Percentiles rank a stretch among this genome's conserved stretches.
These are phyloP conservation scores for Phaeosphaeriaceae sp. DNA, from an alignment of 2,329 filamentous ascomycete species.

Conservation along the genomic window DNA sequence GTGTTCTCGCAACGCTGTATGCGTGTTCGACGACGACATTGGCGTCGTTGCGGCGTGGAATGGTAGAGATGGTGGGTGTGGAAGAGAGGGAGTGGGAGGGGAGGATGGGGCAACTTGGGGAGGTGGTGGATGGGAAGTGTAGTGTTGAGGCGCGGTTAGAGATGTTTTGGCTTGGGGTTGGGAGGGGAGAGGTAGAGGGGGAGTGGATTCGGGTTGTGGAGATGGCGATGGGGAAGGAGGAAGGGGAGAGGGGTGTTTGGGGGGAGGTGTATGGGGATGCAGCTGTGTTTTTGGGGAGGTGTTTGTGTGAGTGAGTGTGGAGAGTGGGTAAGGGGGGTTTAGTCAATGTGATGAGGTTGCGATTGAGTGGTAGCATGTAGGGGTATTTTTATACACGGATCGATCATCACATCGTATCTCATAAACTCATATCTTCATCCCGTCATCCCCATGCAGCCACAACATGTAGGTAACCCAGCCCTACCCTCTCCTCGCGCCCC, in stretches of 20 bases:
- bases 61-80: constrained; percentile 21
- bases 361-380: background rate
- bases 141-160: constrained; percentile 25
- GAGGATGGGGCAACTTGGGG: constrained; percentile 11
- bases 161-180: constrained; percentile 21
- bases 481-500: constrained; percentile 19
- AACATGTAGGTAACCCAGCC: background rate
- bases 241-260: constrained; percentile 14
- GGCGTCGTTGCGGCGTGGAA: constrained; percentile 16
- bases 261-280: constrained; percentile 17
- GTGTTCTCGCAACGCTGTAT: constrained; percentile 16
- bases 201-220: constrained; percentile 20
- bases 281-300: constrained; percentile 19
- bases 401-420: background rate
- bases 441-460: too few relatives aligned
- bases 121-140: constrained; percentile 18
- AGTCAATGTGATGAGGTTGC: background rate
- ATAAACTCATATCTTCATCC: constrained; percentile 8
- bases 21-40: background rate
- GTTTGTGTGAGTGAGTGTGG: constrained; percentile 5
- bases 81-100: constrained; percentile 15
- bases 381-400: background rate
- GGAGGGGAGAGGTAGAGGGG: constrained; percentile 11
- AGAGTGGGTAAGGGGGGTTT: background rate
- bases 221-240: constrained; percentile 11